Evolutionary conservation across 805 yeast species (phyloP), one percentile per base, ranked within the genome.

Genomic region (Wickerhamomyces ciferrii): DNA sequence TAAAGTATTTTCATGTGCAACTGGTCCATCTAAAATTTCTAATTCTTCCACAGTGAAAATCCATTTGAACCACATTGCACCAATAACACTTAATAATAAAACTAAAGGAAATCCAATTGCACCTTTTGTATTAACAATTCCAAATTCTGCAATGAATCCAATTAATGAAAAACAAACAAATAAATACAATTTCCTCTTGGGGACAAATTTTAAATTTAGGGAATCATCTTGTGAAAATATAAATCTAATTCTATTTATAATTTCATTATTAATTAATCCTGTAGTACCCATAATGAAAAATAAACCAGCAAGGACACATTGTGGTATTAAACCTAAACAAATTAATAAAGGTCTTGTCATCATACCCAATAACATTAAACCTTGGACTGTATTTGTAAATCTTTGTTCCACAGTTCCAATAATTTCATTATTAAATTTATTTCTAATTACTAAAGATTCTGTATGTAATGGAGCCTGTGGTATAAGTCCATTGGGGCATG

Each of bases 391-490:
- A 59, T 94, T 94, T 2, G 95, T 83, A 43, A 90, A 71, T 39
- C 99, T 66, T 62, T 92, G 99, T 60, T 92, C 99, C 4, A 94
- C 96, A 10, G 91, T 90, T 4, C 58, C 57, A 8, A 46, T 49
- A 13, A 57, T 52, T 8, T 50, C 47, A 18, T 58, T 48, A 15
- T 47, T 27, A 7, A 5, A 8, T 27, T 47, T 49, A 14, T 69
- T 68, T 10, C 63, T 61, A 5, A 86, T 81, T 38, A 88, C 76
- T 27, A 92, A 66, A 0, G 96, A 79, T 38, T 76, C 78, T 0
- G 98, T 90, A 56, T 92, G 99, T 32, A 94, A 61, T 2, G 98
- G 98, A 0, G 99, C 98, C 63, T 92, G 99, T 1, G 99, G 99
- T 39, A 92, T 92, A 29, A 92, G 71, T 0, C 99, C 99, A 65